These are phyloP conservation scores for Trametes cingulata DNA, from an alignment of 768 basidiomycete genomes.

Conservation along the genomic window DNA sequence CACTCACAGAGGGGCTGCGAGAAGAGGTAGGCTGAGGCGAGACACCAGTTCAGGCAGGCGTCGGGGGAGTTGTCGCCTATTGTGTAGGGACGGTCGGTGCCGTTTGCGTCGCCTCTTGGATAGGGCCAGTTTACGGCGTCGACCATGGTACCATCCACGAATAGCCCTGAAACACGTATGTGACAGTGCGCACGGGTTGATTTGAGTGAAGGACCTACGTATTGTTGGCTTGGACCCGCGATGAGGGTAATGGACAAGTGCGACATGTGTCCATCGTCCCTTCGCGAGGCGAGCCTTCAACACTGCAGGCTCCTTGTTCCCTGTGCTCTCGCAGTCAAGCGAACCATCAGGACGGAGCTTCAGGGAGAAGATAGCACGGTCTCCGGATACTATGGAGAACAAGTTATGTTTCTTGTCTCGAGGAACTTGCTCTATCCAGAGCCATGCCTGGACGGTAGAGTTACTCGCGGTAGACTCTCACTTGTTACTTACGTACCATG, in stretches of 20 bases:
- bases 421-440: constrained; percentile 48
- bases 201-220: constrained; percentile 50
- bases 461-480: constrained; percentile 16
- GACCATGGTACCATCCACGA: constrained; percentile 68
- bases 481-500: constrained; percentile 47
- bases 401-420: constrained; percentile 33
- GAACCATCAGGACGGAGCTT: constrained; percentile 55
- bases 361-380: constrained; percentile 43
- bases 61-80: constrained; percentile 53
- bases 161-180: constrained; percentile 53
- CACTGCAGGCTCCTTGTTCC: constrained; percentile 40
- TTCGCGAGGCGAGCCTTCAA: constrained; percentile 51
- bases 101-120: constrained; percentile 49
- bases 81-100: constrained; percentile 44
- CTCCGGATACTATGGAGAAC: constrained; percentile 38
- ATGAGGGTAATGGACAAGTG: constrained; percentile 66
- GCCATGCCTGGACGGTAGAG: constrained; percentile 44
- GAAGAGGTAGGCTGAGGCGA: constrained; percentile 66
- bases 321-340: constrained; percentile 49
- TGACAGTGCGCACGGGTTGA: no score
- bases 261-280: constrained; percentile 71
- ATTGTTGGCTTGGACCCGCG: constrained; percentile 55
- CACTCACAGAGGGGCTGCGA: constrained; percentile 55
- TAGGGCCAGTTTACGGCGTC: constrained; percentile 67
- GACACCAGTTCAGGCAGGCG: constrained; percentile 61